Base-by-base conservation (phyloP, 306 rosid species). In the Alnus glutinosa region DNA sequence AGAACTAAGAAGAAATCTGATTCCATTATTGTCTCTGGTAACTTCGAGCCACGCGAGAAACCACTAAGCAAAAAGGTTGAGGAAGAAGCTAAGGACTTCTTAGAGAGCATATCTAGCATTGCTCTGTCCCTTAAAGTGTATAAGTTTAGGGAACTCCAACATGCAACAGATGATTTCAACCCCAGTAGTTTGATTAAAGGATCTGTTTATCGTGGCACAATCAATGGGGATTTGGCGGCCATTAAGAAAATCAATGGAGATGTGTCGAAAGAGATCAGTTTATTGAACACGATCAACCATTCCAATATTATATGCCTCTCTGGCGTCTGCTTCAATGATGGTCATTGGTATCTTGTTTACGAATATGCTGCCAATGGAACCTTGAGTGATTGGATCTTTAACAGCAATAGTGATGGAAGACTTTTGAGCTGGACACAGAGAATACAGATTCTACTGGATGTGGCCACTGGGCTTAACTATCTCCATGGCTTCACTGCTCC, bases 321-420 rank as follows among this genome's bases (percentile, higher is more conserved):
- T 0, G 98, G 98, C 1, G 87, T 91, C 73, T 83, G 93, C 84
- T 95, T 90, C 81, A 82, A 84, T 18, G 88, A 91, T 7, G 98
- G 93, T 0, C 82, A 83, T 64, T 92, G 97, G 98, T 95, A 87
- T 72, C 90, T 95, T 70, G 92, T 92, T 72, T 92, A 84, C 51
- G 98, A 92, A 76, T 91, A 91, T 80, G 97, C 96, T 79, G 81
- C 89, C 2, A 92, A 92, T 79, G 97, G 97, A 62, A 51, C 89
- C 54, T 88, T 95, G 79, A 91, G 90, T 76, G 95, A 85, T 16
- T 91, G 97, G 97, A 86, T 95, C 71, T 83, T 75, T 55, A 47
- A 66, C 44, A 79, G 76, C 76, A 80, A 47, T 32, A 70, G 55
- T 5, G 73, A 83, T 57, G 90, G 76, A 1, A 92, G 81, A 55